phyloP scores from a whole-genome alignment of 345 rosid species.

The Corchorus capsularis region DNA sequence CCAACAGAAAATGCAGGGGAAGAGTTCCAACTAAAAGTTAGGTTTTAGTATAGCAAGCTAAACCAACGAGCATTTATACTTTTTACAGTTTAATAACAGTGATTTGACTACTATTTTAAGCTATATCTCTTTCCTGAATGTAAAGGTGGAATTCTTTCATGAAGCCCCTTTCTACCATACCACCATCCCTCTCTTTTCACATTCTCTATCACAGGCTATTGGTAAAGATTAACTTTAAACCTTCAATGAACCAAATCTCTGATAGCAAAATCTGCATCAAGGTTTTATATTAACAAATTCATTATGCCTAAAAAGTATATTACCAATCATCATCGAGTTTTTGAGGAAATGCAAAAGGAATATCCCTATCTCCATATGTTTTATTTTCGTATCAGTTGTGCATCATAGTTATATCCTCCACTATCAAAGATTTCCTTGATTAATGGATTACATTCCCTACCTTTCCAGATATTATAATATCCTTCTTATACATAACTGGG shows the following conservation, averaged over 20 bases:
- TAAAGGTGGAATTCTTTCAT: not conserved
- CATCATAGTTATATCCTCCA: not conserved
- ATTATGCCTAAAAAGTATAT: conserved; percentile 1
- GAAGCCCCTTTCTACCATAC: not conserved
- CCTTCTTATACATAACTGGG: not conserved
- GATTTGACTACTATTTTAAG: not conserved
- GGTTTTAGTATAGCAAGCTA: not conserved
- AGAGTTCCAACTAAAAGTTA: not conserved
- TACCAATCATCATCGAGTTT: not conserved
- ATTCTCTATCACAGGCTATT: conserved; percentile 1
- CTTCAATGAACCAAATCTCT: not conserved
- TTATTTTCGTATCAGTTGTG: not conserved
- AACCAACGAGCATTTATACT: not conserved
- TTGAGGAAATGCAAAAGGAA: not conserved
- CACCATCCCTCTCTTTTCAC: conserved; percentile 7
- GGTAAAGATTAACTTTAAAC: not conserved
- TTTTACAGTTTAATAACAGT: not conserved
- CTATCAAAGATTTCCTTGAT: not conserved
- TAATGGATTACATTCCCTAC: not conserved
- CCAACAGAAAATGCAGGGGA: not conserved
- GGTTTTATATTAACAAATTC: not conserved
- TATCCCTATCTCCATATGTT: not conserved
- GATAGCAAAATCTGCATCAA: not conserved
- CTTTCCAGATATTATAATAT: not conserved
- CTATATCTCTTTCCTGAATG: conserved; percentile 1